These are phyloP conservation scores for Gryganskiella cystojenkinii DNA, from an alignment of 192 early-diverging fungal genomes.

Conservation along the genomic window DNA sequence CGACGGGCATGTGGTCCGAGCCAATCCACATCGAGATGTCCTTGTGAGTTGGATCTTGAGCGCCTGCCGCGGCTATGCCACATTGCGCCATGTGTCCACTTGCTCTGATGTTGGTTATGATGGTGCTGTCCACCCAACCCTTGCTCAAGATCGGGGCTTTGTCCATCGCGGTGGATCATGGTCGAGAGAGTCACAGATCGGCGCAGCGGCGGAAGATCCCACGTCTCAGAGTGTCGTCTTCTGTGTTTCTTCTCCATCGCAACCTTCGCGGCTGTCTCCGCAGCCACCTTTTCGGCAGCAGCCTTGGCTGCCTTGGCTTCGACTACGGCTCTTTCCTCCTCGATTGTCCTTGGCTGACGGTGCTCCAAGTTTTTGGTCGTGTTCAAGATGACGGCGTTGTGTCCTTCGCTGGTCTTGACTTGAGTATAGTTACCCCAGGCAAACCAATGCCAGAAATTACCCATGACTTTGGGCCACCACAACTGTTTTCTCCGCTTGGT, in stretches of 20 bases:
- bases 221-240: conserved; percentile 21
- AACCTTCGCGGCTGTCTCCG: conserved; percentile 9
- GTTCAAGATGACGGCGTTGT: conserved; percentile 23
- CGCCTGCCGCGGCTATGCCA: background rate
- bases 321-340: conserved; percentile 30
- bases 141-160: conserved; percentile 21
- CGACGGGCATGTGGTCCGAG: conserved; percentile 3
- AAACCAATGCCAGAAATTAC: conserved; percentile 52
- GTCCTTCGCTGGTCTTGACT: conserved; percentile 44
- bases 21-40: background rate
- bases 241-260: conserved; percentile 11
- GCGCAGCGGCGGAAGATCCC: conserved; percentile 22
- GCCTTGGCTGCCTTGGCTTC: conserved; percentile 42
- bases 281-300: conserved; percentile 25
- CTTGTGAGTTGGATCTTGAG: conserved; percentile 21
- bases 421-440: conserved; percentile 45
- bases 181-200: conserved; percentile 17
- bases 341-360: conserved; percentile 18
- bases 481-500: conserved; percentile 20
- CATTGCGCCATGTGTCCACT: background rate
- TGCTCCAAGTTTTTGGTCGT: conserved; percentile 42
- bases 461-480: conserved; percentile 51
- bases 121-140: background rate
- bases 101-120: background rate
- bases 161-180: conserved; percentile 3